Base-by-base conservation (phyloP, 1,139 yeast genomes). In the Ogataea hybrid region DNA sequence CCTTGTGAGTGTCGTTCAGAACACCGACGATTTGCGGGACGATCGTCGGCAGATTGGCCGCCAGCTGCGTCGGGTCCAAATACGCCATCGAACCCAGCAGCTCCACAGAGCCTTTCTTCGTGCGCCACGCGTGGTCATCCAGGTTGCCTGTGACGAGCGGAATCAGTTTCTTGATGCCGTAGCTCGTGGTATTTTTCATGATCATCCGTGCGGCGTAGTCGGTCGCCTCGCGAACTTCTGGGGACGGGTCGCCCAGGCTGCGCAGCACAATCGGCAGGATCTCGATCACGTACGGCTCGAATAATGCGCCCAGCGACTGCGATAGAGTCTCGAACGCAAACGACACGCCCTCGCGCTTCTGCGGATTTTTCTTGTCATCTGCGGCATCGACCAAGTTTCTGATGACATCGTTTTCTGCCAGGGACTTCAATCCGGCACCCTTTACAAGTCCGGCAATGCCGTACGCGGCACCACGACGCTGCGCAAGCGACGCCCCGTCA, bases 1-100 rank as follows among this genome's bases (percentile, higher is more conserved):
- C 98, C 61, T 90, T 90, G 63, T 92, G 99, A 0, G 97, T 80
- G 55, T 92, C 98, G 58, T 87, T 90, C 59, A 94, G 71, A 16
- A 90, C 96, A 52, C 95, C 92, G 43, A 92, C 98, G 65, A 92
- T 88, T 59, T 90, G 96, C 2, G 99, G 99, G 48, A 92, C 87
- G 65, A 92, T 90, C 0, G 81, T 79, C 0, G 96, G 86, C 54
- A 92, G 71, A 1, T 96, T 88, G 0, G 90, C 78, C 5, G 97
- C 88, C 54, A 94, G 73, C 62, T 92, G 98, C 2, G 94, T 76
- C 5, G 98, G 98, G 58, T 92, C 97, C 51, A 94, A 73, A 61
- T 90, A 92, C 0, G 98, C 98, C 98, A 92, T 94, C 21, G 96
- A 82, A 64, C 99, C 98, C 38, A 92, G 73, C 47, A 92, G 69